Evolutionary conservation across 2,329 filamentous ascomycete genomes (phyloP).

Genomic region (Trichoderma hamatum): DNA sequence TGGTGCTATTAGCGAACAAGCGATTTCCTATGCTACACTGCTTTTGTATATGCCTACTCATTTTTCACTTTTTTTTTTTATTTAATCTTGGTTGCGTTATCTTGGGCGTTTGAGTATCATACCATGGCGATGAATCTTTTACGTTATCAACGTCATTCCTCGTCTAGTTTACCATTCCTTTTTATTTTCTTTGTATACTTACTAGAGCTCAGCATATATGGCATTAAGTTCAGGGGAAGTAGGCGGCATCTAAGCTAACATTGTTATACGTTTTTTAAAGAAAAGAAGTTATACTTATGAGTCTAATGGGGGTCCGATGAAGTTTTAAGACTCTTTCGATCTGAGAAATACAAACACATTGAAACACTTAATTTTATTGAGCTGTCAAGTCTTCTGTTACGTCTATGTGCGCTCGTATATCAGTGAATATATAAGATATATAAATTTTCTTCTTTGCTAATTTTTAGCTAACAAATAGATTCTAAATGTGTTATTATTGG

Average conservation of each 20-base stretch:
- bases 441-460: too few species aligned
- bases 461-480: too few species aligned
- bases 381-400: background rate
- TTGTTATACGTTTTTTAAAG: background rate
- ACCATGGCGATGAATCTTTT: constrained; percentile 11
- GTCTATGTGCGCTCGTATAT: background rate
- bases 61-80: background rate
- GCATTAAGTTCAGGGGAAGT: background rate
- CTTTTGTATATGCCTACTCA: constrained; percentile 4
- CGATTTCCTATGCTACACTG: constrained; percentile 14
- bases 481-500: too few species aligned
- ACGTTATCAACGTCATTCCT: background rate
- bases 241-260: background rate
- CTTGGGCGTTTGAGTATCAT: constrained; percentile 10
- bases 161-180: background rate
- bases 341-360: background rate
- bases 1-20: background rate
- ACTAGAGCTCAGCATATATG: constrained; percentile 12
- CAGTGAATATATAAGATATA: background rate
- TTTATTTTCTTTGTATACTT: constrained; percentile 8
- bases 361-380: background rate
- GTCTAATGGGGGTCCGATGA: constrained; percentile 9
- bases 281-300: background rate
- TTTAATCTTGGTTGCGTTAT: background rate
- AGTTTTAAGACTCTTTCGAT: background rate